These are phyloP conservation scores for Cryphonectria japonica DNA, from an alignment of 2,329 filamentous ascomycete species.

Conservation along the genomic window DNA sequence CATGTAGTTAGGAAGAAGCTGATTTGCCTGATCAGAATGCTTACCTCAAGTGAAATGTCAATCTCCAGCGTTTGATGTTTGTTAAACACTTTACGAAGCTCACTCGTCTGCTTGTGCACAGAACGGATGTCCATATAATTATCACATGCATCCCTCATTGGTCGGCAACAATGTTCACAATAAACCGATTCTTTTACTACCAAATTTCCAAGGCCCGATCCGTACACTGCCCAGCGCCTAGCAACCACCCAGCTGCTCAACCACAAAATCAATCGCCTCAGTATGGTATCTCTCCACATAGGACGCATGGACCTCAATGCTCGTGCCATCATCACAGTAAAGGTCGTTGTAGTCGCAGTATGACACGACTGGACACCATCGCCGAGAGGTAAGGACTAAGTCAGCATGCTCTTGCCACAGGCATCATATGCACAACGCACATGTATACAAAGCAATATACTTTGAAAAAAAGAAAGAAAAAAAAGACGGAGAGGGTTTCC, in stretches of 20 bases:
- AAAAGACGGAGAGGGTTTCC: neutral
- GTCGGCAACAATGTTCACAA: neutral
- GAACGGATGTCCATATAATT: no score
- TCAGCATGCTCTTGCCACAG: neutral
- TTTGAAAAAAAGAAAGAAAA: neutral
- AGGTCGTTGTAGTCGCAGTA: constrained; percentile 21
- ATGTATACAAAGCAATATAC: no score
- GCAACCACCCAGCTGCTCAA: constrained; percentile 9
- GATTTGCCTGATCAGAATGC: neutral
- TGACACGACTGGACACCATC: constrained; percentile 7
- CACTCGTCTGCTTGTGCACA: neutral
- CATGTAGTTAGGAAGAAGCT: neutral
- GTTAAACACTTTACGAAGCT: neutral
- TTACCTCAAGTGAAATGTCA: neutral
- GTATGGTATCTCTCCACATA: constrained; percentile 17
- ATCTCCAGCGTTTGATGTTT: neutral
- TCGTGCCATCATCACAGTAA: constrained; percentile 17
- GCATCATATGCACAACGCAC: no score
- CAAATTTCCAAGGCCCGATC: neutral
- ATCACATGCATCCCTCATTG: neutral
- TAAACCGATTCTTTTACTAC: neutral
- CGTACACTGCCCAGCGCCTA: neutral
- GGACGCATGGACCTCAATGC: constrained; percentile 12
- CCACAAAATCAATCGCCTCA: constrained; percentile 13
- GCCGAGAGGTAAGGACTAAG: neutral